Conservation (phyloP, 1,284 basidiomycete genomes). For the Tilletia setariae region DNA sequence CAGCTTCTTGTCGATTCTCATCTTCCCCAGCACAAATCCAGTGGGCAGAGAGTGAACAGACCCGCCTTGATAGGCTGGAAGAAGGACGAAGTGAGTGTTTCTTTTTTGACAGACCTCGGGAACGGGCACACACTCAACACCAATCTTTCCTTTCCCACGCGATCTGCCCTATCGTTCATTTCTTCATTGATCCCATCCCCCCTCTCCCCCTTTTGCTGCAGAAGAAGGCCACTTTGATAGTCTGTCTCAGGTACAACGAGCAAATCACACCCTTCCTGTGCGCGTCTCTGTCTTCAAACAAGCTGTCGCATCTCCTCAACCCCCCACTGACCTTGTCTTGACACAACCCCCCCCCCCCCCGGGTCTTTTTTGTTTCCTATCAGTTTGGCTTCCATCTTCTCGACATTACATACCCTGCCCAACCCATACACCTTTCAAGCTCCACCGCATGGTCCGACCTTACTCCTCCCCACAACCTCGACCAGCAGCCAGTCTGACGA, state of each 20-base stretch:
- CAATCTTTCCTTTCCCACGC: no score
- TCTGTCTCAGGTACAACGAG: not conserved
- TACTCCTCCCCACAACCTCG: not conserved
- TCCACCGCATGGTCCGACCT: not conserved
- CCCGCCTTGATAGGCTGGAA: conserved; percentile 8
- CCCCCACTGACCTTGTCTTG: no score
- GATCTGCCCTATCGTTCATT: no score
- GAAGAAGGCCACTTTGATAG: not conserved
- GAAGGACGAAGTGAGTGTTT: not conserved
- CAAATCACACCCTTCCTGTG: not conserved
- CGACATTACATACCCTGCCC: not conserved
- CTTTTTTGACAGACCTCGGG: not conserved
- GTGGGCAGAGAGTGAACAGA: not conserved
- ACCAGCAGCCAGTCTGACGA: not conserved
- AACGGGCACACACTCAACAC: no score
- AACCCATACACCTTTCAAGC: conserved; percentile 4
- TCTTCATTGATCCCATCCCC: no score
- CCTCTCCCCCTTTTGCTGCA: not conserved
- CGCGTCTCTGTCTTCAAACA: no score
- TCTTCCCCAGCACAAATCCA: no score
- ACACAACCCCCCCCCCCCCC: no score
- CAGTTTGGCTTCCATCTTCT: not conserved
- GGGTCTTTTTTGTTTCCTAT: no score
- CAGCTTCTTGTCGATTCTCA: conserved; percentile 22
- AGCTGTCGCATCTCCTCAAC: no score